Percentiles rank a stretch among this genome's conserved stretches.
phyloP scores from a whole-genome alignment of 164 flowering plant genomes.

The Pachysandra terminalis region DNA sequence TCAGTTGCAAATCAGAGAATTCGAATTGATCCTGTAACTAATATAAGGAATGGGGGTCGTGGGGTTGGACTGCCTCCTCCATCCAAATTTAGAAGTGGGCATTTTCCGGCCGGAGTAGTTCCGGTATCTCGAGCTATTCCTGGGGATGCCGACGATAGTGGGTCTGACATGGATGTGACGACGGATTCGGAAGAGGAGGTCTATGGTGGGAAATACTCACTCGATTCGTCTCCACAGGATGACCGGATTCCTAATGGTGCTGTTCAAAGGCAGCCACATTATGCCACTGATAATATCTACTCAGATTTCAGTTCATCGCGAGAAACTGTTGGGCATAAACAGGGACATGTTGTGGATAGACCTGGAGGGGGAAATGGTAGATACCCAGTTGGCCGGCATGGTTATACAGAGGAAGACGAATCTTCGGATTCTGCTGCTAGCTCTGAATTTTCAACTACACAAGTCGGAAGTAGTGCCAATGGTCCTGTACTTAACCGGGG shows the following conservation, averaged over 20 bases:
- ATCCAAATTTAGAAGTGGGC: conserved; percentile 62
- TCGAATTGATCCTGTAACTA: conserved; percentile 30
- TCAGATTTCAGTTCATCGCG: conserved; percentile 36
- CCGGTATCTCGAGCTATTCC: conserved; percentile 33
- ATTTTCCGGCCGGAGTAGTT: conserved; percentile 42
- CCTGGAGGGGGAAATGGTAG: conserved; percentile 27
- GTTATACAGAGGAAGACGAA: conserved; percentile 62
- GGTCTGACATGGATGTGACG: conserved; percentile 54
- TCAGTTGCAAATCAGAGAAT: conserved; percentile 27
- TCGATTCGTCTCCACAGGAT: conserved; percentile 52
- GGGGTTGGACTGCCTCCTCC: conserved; percentile 64
- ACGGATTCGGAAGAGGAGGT: conserved; percentile 64
- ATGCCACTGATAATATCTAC: conserved; percentile 22
- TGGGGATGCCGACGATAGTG: conserved; percentile 38
- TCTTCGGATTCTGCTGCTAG: conserved; percentile 69
- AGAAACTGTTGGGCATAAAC: conserved; percentile 17
- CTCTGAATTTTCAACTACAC: conserved; percentile 58
- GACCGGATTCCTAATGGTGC: conserved; percentile 22
- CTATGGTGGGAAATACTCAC: conserved; percentile 55
- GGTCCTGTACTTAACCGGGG: conserved; percentile 25
- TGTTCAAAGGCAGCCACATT: conserved; percentile 13
- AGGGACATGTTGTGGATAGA: conserved; percentile 13
- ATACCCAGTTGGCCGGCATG: conserved; percentile 32
- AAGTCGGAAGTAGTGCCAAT: conserved; percentile 34
- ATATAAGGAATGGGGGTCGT: conserved; percentile 27